These are phyloP conservation scores for Fusarium nematophilum DNA, from an alignment of 2,329 filamentous ascomycete genomes.

Conservation along the genomic window DNA sequence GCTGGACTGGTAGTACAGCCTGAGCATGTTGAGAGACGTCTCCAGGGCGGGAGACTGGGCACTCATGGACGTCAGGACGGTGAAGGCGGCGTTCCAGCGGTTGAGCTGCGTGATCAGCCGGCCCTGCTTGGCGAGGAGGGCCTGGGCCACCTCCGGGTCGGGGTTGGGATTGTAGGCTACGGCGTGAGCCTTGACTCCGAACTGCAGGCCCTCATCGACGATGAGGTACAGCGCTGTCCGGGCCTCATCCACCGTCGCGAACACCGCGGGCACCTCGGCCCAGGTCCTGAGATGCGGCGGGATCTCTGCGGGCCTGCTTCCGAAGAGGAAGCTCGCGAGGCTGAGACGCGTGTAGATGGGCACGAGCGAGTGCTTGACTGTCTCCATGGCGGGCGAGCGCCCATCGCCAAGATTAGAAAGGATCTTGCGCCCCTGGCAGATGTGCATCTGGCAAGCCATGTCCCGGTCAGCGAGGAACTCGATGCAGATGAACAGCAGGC, in stretches of 20 bases:
- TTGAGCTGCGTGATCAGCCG: conserved; percentile 45
- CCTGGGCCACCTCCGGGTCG: conserved; percentile 37
- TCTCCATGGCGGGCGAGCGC: conserved; percentile 47
- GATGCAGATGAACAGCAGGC: conserved; percentile 64
- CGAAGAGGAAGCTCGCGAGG: conserved; percentile 55
- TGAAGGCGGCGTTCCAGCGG: conserved; percentile 48
- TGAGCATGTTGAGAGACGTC: conserved; percentile 45
- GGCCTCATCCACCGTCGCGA: conserved; percentile 49
- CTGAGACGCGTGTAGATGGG: conserved; percentile 58
- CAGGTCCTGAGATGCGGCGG: conserved; percentile 49
- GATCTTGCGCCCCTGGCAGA: conserved; percentile 57
- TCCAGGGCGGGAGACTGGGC: conserved; percentile 24
- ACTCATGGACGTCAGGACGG: conserved; percentile 42
- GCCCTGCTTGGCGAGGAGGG: conserved; percentile 48
- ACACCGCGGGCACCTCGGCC: conserved; percentile 47
- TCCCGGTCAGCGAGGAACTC: conserved; percentile 65
- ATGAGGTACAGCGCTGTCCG: conserved; percentile 50
- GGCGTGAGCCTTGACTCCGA: conserved; percentile 44
- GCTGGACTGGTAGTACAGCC: conserved; percentile 51
- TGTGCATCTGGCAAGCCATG: conserved; percentile 57
- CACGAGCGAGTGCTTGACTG: conserved; percentile 54
- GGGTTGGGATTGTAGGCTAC: conserved; percentile 43
- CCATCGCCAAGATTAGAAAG: conserved; percentile 48
- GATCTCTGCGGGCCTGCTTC: conserved; percentile 50
- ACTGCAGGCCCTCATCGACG: conserved; percentile 54